Evolutionary conservation across 306 rosid species (phyloP), one percentile per base, ranked within the genome.

Genomic region (Hippophae tibetana): DNA sequence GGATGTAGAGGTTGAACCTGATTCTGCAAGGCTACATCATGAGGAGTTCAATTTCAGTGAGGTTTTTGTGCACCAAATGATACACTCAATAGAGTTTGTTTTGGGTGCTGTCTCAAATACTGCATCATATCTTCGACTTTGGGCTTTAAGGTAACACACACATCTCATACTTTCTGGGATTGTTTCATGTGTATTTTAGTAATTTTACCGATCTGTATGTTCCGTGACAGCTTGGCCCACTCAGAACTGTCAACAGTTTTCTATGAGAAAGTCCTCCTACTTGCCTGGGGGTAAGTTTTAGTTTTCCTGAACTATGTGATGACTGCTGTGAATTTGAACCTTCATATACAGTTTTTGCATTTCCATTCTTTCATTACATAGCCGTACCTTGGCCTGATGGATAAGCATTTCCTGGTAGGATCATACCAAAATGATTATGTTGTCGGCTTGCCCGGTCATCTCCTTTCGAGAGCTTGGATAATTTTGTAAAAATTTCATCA

Each of bases 81-180:
- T 93, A 68, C 99, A 93, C 62, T 77, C 99, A 65, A 93, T 93
- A 69, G 99, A 93, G 84, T 93, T 93, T 60, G 81, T 93, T 74
- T 81, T 93, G 54, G 99, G 99, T 76, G 95, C 99, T 47, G 99
- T 93, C 77, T 93, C 99, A 41, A 93, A 93, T 77, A 93, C 99
- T 0, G 99, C 99, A 27, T 93, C 99, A n/a, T 93, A 93, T 82
- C 99, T 93, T 65, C 99, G 99, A 68, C 96, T 93, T 52, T 93
- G 99, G 99, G 99, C 99, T 72, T 82, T 93, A 58, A 93, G 99
- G 99, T 88, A 70, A 49, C 23, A 12, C 23, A 47, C 64, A 64
- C 74, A 31, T 31, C 42, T 53, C 62, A 47, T 71, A 7, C 11
- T 58, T 68, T 54, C 8, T 43, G 26, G 44, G 54, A 62, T 74